These are phyloP conservation scores for Prunus mume DNA, from an alignment of 306 rosid genomes.

Conservation along the genomic window DNA sequence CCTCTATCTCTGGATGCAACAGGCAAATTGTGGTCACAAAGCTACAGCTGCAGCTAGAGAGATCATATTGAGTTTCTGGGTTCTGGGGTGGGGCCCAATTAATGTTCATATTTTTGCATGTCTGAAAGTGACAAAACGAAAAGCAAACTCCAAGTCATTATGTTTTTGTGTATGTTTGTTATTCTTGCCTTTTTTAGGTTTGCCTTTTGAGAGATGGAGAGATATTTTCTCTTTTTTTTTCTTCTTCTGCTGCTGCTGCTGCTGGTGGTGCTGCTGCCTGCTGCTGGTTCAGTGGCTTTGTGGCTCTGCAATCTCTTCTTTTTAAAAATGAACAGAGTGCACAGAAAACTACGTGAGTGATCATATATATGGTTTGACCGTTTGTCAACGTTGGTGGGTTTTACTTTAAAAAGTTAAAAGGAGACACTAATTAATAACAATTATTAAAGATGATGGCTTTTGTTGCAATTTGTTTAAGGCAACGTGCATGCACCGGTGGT, in stretches of 20 bases:
- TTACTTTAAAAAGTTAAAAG: neutral
- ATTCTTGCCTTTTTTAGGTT: neutral
- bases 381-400: constrained; percentile 1
- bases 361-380: neutral
- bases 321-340: neutral
- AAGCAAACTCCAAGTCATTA: neutral
- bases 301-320: neutral
- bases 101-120: neutral
- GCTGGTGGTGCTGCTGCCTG: neutral
- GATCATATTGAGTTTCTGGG: neutral
- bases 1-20: neutral
- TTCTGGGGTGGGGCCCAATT: neutral
- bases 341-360: neutral
- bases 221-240: neutral
- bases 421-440: neutral
- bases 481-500: neutral
- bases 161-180: neutral
- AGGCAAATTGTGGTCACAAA: neutral
- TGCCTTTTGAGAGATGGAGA: neutral
- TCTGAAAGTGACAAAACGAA: neutral
- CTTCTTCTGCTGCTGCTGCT: neutral
- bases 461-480: neutral
- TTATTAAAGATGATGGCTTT: neutral
- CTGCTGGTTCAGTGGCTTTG: neutral
- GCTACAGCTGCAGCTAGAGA: neutral